Percentiles rank a stretch among this genome's conserved stretches.
These are phyloP conservation scores for Choiromyces venosus DNA, from an alignment of 495 filamentous ascomycete genomes.

Conservation along the genomic window DNA sequence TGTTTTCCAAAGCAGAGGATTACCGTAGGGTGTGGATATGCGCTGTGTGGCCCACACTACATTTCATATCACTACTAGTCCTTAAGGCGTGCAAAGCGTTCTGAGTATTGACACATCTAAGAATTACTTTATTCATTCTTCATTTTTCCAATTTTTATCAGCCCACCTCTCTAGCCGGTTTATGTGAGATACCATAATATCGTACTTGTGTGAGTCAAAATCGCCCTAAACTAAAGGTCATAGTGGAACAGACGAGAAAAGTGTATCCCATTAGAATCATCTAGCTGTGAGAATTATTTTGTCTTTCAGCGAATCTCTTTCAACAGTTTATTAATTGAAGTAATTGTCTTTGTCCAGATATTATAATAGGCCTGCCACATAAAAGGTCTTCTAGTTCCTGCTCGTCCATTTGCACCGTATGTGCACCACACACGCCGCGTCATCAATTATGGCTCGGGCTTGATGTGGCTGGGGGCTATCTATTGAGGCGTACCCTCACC, in stretches of 20 bases:
- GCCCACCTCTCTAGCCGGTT: neutral
- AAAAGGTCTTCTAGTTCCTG: neutral
- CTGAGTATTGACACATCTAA: neutral
- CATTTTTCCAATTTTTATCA: neutral
- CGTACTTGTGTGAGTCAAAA: neutral
- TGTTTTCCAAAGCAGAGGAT: neutral
- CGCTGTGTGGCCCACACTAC: neutral
- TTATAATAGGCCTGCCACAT: neutral
- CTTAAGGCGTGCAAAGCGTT: neutral
- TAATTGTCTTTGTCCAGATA: neutral
- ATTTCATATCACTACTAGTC: neutral
- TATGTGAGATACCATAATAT: neutral
- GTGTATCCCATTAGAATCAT: neutral
- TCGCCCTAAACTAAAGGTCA: neutral
- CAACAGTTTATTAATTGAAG: neutral
- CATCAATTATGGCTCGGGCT: conserved; percentile 27
- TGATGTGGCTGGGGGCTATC: neutral
- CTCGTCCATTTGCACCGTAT: neutral
- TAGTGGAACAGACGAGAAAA: neutral
- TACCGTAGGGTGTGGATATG: neutral
- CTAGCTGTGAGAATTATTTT: neutral
- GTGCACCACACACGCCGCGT: neutral
- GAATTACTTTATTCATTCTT: neutral
- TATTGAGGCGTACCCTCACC: neutral
- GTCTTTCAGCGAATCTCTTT: neutral